phyloP scores from a whole-genome alignment of 176 grass and related monocot genomes.

The Rhynchospora tenuis region DNA sequence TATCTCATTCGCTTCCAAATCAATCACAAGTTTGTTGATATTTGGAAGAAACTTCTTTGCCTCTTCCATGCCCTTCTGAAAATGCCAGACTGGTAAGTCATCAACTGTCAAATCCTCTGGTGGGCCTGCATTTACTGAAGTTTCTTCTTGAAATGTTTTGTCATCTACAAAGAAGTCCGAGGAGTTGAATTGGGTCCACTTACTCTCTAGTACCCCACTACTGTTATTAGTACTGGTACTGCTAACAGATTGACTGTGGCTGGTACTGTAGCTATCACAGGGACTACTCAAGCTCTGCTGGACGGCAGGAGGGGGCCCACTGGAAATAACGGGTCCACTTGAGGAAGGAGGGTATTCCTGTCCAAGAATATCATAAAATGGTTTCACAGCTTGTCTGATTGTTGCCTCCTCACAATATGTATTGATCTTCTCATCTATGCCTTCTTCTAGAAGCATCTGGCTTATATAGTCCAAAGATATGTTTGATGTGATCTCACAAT shows the following conservation, averaged over 20 bases:
- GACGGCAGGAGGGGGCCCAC: neutral
- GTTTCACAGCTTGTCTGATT: slow-evolving; percentile 16
- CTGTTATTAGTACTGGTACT: slow-evolving; percentile 2
- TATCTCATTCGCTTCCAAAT: slow-evolving; percentile 11
- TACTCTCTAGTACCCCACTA: neutral
- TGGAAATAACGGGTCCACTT: neutral
- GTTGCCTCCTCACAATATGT: slow-evolving; percentile 16
- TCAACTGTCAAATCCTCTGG: neutral
- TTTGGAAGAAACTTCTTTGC: slow-evolving; percentile 27
- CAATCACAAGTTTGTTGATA: slow-evolving; percentile 23
- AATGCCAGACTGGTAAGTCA: slow-evolving; percentile 16
- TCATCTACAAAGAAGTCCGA: slow-evolving; percentile 5
- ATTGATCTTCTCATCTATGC: slow-evolving; percentile 21
- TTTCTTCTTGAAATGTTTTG: neutral
- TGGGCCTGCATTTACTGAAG: neutral
- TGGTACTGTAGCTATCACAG: slow-evolving; percentile 2
- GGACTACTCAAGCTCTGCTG: slow-evolving; percentile 2
- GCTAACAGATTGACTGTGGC: slow-evolving; percentile 10
- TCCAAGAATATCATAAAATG: slow-evolving; percentile 25
- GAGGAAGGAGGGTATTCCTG: slow-evolving; percentile 15
- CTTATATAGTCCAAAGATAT: slow-evolving; percentile 18
- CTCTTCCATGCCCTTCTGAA: slow-evolving; percentile 25
- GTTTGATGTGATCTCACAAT: slow-evolving; percentile 27
- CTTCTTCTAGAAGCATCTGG: slow-evolving; percentile 22
- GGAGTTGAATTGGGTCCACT: slow-evolving; percentile 18